Evolutionary conservation across 2,329 filamentous ascomycete species (phyloP), one percentile per base, ranked within the genome.

Genomic region (Chaetomium globosum): DNA sequence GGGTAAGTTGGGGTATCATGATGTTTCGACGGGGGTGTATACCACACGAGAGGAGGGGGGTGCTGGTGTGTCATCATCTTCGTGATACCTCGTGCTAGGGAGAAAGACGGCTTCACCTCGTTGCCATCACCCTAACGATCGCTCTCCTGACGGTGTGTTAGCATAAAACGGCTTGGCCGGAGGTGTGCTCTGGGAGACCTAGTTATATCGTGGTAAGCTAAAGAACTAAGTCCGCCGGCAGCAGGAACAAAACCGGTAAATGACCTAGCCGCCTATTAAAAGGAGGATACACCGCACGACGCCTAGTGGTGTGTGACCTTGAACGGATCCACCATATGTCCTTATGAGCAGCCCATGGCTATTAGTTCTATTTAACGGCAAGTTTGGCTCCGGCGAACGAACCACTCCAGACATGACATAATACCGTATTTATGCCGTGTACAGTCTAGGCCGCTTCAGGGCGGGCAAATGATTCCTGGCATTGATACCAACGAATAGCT

Each of bases 1-100:
- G 2, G 80, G 80, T 0, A 79, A 74, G 71, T 78, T 74, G 69
- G 80, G 80, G 1, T 82, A 82, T 66, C 80, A 82, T 65, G 75
- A 74, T 21, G 73, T 75, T 0, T 74, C 75, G 9, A 80, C 78
- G 2, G 80, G 80, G 0, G 75, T 82, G 5, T 82, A 82, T 55
- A 81, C 80, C 7, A 65, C 36, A 2, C n/a, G 55, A 33, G 49
- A 66, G 30, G 57, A 64, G 31, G 13, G 13, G 31, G 13, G 1
- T 4, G 7, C 2, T 7, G 39, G 39, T 43, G 39, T n/a, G 19
- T 6, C 36, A 16, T 43, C 39, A 6, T 43, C 39, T 43, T 43
- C 1, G 39, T 43, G 39, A n/a, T 43, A n/a, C 5, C 16, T 5
- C 6, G 6, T 1, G 16, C 39, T 7, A 7, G 16, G 16, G n/a